Base-by-base conservation (phyloP, 2,329 filamentous ascomycete genomes). In the Ophidiomyces ophidiicola region DNA sequence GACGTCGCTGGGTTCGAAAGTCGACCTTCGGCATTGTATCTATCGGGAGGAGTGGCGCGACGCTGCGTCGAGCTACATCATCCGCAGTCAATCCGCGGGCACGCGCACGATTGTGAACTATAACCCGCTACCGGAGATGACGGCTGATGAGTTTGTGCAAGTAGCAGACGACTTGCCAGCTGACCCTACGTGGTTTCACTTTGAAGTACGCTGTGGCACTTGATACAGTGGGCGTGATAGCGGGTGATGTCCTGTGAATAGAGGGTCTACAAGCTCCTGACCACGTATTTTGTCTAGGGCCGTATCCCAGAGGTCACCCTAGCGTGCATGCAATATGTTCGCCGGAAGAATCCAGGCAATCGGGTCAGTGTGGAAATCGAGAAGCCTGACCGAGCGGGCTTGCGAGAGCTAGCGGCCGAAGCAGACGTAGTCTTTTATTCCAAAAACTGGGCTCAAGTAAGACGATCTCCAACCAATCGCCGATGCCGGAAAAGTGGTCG, bases 351-450 rank as follows among this genome's bases (percentile, higher is more conserved):
- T 39, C 68, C 66, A 18, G 53, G 49, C 3, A 61, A 66, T 32
- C 66, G 51, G 32, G 62, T 84, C 52, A 85, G 80, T 54, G 74
- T 84, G 39, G 81, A 85, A 57, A 62, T 80, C 29, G 80, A 85
- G 60, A 84, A 82, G 54, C 79, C 80, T 2, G 68, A 66, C 8
- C 69, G 80, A 7, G 55, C 59, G 19, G 77, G 76, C 2, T 64
- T 84, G 40, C 59, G 65, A 35, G 64, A 71, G 19, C 66, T 83
- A 33, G 77, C 77, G 18, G 63, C 64, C 25, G 65, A 70, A 48
- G 79, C 78, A 17, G 76, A 84, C 51, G 69, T 82, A 12, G 72
- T 84, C n/a, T 82, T 84, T 55, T 84, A 79, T 59, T 82, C 80
- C 8, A 72, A 70, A 50, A 68, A 66, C 36, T 85, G 80, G 80